A percentile compares a stretch with the other conserved stretches of the same genome.
phyloP scores from a whole-genome alignment of 805 yeast species.

The Zygosaccharomyces gambellarensis region DNA sequence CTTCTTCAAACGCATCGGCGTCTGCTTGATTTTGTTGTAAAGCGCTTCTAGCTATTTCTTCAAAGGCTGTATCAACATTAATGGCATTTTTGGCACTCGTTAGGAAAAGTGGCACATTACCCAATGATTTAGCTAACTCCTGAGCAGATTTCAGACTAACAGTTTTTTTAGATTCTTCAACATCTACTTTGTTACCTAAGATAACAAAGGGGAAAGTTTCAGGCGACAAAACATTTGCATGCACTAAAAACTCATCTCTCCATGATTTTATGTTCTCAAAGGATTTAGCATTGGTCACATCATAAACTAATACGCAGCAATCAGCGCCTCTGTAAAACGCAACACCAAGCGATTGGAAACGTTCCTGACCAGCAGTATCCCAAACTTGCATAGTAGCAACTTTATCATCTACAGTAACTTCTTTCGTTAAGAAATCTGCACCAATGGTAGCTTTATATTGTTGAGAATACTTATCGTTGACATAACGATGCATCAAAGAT shows the following conservation, averaged over 20 bases:
- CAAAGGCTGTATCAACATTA: slow-evolving; percentile 93
- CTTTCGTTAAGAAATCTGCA: slow-evolving; percentile 93
- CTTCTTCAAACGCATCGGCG: slow-evolving; percentile 84
- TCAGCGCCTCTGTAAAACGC: slow-evolving; percentile 98
- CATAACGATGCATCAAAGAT: slow-evolving; percentile 94
- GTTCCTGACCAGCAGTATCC: slow-evolving; percentile 99
- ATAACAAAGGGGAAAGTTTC: slow-evolving; percentile 94
- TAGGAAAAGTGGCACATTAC: slow-evolving; percentile 88
- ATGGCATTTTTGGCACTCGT: slow-evolving; percentile 97
- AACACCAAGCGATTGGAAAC: slow-evolving; percentile 94
- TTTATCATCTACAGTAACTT: slow-evolving; percentile 66
- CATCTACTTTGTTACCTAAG: slow-evolving; percentile 91
- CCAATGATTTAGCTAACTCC: slow-evolving; percentile 55
- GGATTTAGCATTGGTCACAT: slow-evolving; percentile 90
- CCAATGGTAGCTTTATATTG: slow-evolving; percentile 98
- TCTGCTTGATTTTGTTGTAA: slow-evolving; percentile 72
- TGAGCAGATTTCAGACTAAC: slow-evolving; percentile 57
- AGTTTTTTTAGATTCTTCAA: slow-evolving; percentile 82
- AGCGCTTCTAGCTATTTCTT: slow-evolving; percentile 92
- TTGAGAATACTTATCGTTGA: slow-evolving; percentile 87
- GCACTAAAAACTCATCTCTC: slow-evolving; percentile 93
- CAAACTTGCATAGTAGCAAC: slow-evolving; percentile 66
- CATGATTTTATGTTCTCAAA: slow-evolving; percentile 84
- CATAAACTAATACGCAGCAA: slow-evolving; percentile 93
- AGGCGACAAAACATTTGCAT: slow-evolving; percentile 89